Base-by-base conservation (phyloP, 164 flowering plant genomes). In the Euptelea pleiosperma region DNA sequence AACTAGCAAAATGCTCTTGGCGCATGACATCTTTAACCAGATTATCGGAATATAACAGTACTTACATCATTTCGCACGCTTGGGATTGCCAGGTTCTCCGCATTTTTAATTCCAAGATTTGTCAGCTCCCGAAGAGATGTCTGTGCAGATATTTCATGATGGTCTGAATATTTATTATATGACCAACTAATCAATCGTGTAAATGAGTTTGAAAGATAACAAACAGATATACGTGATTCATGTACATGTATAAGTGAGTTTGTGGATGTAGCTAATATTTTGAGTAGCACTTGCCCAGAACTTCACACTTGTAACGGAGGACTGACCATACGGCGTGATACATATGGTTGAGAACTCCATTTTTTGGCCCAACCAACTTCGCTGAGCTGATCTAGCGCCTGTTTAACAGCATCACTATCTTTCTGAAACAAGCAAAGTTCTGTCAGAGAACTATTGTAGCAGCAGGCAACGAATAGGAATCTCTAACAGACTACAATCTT, bases 21-120 rank as follows among this genome's bases (percentile, higher is more conserved):
- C n/a, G n/a, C n/a, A n/a, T n/a, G n/a, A n/a, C n/a, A n/a, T n/a
- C n/a, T n/a, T n/a, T n/a, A n/a, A n/a, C n/a, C n/a, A n/a, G n/a
- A n/a, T n/a, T n/a, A n/a, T n/a, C n/a, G n/a, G 14, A 16, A 14
- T 26, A n/a, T 16, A 44, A 10, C 1, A 30, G 18, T 44, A 80
- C 97, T 84, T 71, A 93, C 92, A 79, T 93, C 98, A 77, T 93
- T 93, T 78, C 98, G 74, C 37, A 88, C 86, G 59, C 97, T 93
- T n/a, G 98, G 96, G 24, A 93, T 81, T 35, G 97, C 98, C 55
- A 93, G 89, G 68, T 84, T 87, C 75, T 87, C 98, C 0, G 98
- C 96, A 55, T 90, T 93, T 54, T 86, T 84, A 0, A 90, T 80
- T 57, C 98, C 98, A 68, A 93, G 86, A 39, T 74, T 79, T 30